A percentile compares a stretch with the other conserved stretches of the same genome.
Conservation (phyloP, 2,329 filamentous ascomycete genomes). For the Fusarium tupiense region DNA sequence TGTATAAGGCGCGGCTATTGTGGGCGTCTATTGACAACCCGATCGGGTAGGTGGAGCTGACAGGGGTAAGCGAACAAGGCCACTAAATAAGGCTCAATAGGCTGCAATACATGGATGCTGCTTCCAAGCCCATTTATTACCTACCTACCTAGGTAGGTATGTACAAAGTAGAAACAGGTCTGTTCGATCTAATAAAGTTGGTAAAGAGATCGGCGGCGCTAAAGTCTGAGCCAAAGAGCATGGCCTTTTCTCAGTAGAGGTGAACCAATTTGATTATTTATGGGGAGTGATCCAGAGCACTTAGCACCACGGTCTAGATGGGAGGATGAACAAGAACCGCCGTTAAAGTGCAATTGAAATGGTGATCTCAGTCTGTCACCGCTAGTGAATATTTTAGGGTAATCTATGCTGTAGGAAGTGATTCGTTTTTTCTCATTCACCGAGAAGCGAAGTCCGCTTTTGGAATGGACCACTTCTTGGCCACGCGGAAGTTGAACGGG, state of each 20-base stretch:
- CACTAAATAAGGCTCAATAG: not conserved
- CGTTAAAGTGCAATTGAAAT: not conserved
- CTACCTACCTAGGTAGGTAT: too few relatives aligned
- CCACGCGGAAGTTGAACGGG: not conserved
- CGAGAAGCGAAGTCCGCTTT: not conserved
- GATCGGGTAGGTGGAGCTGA: constrained; percentile 39
- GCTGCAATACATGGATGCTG: not conserved
- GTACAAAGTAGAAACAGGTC: not conserved
- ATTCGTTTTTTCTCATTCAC: not conserved
- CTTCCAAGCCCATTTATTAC: not conserved
- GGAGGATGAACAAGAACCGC: not conserved
- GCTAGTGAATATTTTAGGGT: not conserved
- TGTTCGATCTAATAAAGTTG: not conserved
- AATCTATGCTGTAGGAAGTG: not conserved
- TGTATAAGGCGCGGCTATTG: constrained; percentile 43
- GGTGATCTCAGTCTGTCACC: not conserved
- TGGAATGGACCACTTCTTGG: not conserved
- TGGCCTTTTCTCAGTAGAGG: not conserved
- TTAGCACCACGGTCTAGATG: not conserved
- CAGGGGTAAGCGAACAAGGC: constrained; percentile 14
- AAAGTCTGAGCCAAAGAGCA: constrained; percentile 2
- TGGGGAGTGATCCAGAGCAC: constrained; percentile 1
- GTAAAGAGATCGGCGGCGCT: not conserved
- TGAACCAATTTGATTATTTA: not conserved
- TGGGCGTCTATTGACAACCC: constrained; percentile 49